Evolutionary conservation across 306 rosid genomes (phyloP), one percentile per base, ranked within the genome.

Genomic region (Sicyos baderoa): DNA sequence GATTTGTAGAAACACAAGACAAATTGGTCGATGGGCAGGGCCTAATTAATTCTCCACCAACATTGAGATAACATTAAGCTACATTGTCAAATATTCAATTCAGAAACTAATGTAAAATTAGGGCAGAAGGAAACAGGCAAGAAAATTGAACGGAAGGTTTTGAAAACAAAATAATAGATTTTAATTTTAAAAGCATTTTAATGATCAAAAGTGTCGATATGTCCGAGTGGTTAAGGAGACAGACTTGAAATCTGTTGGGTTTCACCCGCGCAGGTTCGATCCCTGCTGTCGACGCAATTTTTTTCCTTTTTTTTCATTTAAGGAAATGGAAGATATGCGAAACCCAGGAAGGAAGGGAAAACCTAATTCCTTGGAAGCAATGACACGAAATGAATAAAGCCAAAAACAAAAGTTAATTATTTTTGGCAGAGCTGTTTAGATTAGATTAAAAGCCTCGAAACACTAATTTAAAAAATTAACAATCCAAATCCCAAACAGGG

Each of bases 141-240:
- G 42, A 35, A 35, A 35, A 35, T 35, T 35, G 8, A 35, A 35
- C 42, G 6, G 42, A 35, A 35, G 42, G n/a, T n/a, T n/a, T n/a
- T n/a, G n/a, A n/a, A n/a, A n/a, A n/a, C n/a, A n/a, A n/a, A n/a
- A n/a, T n/a, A n/a, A n/a, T n/a, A n/a, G n/a, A n/a, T n/a, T n/a
- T n/a, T n/a, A n/a, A n/a, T n/a, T n/a, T n/a, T n/a, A n/a, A n/a
- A n/a, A n/a, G n/a, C n/a, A n/a, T n/a, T n/a, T n/a, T n/a, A n/a
- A n/a, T n/a, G n/a, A n/a, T n/a, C n/a, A 8, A 3, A 13, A 45
- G 0, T 0, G 71, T 66, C 71, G 71, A 66, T 66, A 66, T 66
- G 71, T 65, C 54, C 70, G 70, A 65, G 70, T 65, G 70, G 70
- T 65, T 65, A 65, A 65, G 70, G 70, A 65, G 70, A 65, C 70